phyloP scores from a whole-genome alignment of 805 yeast genomes.

The Candida piceae region DNA sequence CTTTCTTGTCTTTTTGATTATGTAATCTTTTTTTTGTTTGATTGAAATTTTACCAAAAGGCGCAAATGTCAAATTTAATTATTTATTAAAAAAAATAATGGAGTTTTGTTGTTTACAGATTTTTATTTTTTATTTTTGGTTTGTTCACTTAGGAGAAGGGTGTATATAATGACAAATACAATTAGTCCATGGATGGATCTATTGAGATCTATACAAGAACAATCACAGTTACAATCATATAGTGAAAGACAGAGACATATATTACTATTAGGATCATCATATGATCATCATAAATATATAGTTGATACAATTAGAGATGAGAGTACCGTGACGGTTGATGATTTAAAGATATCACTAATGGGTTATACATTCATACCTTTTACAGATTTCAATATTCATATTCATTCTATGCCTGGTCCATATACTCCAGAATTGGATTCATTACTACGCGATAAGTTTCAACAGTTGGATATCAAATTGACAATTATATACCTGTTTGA shows the following conservation, averaged over 20 bases:
- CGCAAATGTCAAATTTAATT: too few species aligned
- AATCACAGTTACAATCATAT: constrained; percentile 1
- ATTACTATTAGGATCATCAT: constrained; percentile 10
- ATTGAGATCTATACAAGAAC: too few species aligned
- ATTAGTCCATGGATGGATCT: constrained; percentile 2
- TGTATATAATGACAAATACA: too few species aligned
- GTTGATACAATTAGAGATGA: background rate
- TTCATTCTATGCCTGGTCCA: constrained; percentile 9
- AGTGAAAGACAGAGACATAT: constrained; percentile 1
- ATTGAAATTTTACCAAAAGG: too few species aligned
- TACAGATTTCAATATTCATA: constrained; percentile 4
- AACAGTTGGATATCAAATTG: background rate
- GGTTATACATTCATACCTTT: constrained; percentile 9
- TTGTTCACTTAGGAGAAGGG: too few species aligned
- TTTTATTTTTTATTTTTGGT: too few species aligned
- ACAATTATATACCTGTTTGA: constrained; percentile 6
- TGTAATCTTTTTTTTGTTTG: background rate
- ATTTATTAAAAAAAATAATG: too few species aligned
- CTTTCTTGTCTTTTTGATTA: background rate
- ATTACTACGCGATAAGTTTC: constrained; percentile 1
- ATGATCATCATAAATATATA: constrained; percentile 3
- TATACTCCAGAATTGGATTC: background rate
- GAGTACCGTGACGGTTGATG: background rate
- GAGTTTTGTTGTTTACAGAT: too few species aligned
- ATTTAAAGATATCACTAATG: constrained; percentile 3